A percentile compares a stretch with the other conserved stretches of the same genome.
Conservation (phyloP, 805 yeast genomes). For the Candida hungchunana region DNA sequence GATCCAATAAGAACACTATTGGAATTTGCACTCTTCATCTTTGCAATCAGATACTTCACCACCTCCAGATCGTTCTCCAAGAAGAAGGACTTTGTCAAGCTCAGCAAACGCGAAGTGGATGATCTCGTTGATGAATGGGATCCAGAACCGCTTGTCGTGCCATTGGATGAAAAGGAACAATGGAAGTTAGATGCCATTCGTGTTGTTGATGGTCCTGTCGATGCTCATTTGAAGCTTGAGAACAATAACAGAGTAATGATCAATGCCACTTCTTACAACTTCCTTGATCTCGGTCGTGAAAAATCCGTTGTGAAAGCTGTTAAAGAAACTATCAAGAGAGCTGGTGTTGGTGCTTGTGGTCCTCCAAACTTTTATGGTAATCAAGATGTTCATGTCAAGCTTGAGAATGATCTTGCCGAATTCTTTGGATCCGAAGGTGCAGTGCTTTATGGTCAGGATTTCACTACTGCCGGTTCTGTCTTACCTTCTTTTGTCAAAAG, state of each 20-base stretch:
- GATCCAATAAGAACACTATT: constrained; percentile 89
- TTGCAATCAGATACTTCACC: constrained; percentile 78
- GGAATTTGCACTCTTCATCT: constrained; percentile 69
- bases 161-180: constrained; percentile 42
- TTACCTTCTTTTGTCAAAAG: constrained; percentile 92
- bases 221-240: constrained; percentile 22
- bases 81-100: constrained; percentile 63
- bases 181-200: constrained; percentile 69
- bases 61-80: constrained; percentile 74
- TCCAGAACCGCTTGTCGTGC: constrained; percentile 76
- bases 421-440: constrained; percentile 76
- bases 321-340: constrained; percentile 50
- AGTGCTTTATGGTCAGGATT: constrained; percentile 90
- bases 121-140: constrained; percentile 87
- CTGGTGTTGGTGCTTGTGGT: constrained; percentile 98
- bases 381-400: constrained; percentile 81
- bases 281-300: constrained; percentile 55
- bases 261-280: constrained; percentile 72
- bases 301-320: constrained; percentile 48
- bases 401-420: constrained; percentile 69
- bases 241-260: constrained; percentile 37
- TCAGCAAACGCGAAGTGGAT: constrained; percentile 64
- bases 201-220: constrained; percentile 50
- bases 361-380: constrained; percentile 98
- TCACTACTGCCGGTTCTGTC: constrained; percentile 80